phyloP scores from a whole-genome alignment of 2,329 filamentous ascomycete genomes.

The Chalara sp. region DNA sequence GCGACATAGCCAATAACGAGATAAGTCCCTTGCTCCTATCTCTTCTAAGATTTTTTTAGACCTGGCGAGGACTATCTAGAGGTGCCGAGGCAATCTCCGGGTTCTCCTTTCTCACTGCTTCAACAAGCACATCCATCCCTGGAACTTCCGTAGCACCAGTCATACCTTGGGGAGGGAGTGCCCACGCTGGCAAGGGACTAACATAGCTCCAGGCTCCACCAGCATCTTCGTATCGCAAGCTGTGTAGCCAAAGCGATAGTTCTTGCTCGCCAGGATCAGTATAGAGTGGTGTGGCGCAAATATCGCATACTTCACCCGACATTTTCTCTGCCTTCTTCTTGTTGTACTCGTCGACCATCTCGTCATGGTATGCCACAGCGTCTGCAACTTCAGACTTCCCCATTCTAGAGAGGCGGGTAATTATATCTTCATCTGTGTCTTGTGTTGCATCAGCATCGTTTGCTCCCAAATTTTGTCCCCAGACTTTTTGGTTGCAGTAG shows the following conservation, averaged over 20 bases:
- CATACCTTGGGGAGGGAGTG: constrained; percentile 57
- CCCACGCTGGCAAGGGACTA: constrained; percentile 81
- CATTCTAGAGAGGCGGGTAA: constrained; percentile 79
- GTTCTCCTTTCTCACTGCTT: constrained; percentile 34
- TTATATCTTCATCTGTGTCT: constrained; percentile 82
- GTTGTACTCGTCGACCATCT: constrained; percentile 86
- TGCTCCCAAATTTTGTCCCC: constrained; percentile 71
- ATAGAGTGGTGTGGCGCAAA: constrained; percentile 85
- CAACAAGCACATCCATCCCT: constrained; percentile 50
- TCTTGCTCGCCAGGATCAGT: constrained; percentile 88
- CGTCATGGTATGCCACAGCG: constrained; percentile 87
- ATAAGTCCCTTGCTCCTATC: no score
- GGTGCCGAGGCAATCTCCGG: constrained; percentile 20
- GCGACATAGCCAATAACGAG: no score
- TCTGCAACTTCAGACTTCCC: constrained; percentile 90
- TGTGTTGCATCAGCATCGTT: constrained; percentile 57
- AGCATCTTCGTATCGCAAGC: constrained; percentile 78
- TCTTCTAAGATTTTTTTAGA: no score
- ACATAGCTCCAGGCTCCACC: constrained; percentile 81
- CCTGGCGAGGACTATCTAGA: no score
- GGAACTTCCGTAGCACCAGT: constrained; percentile 63
- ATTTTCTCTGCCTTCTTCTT: constrained; percentile 89
- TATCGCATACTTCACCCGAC: constrained; percentile 73
- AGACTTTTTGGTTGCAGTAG: constrained; percentile 90
- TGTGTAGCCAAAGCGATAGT: constrained; percentile 89